phyloP scores from a whole-genome alignment of 164 flowering plant species.

The Stephania yunnanensis region DNA sequence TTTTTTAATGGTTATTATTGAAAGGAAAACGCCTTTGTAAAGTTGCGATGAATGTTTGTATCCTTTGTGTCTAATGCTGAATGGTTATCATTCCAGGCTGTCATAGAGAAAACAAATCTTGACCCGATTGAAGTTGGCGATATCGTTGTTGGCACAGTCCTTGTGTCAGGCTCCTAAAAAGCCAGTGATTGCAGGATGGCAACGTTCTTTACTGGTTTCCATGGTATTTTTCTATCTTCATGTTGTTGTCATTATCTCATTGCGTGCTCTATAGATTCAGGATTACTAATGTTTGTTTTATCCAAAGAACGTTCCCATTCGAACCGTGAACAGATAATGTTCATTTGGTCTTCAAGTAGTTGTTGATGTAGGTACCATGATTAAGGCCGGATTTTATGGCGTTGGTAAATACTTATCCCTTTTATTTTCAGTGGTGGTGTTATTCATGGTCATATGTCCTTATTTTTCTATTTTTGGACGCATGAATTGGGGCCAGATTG shows the following conservation, averaged over 20 bases:
- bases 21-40: not conserved
- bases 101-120: constrained; percentile 80
- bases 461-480: too few relatives aligned
- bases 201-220: constrained; percentile 96
- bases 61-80: not conserved
- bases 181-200: constrained; percentile 99
- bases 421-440: not conserved
- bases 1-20: not conserved
- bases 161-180: constrained; percentile 88
- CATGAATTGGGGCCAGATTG: too few relatives aligned
- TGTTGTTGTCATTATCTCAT: not conserved
- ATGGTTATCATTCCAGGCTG: constrained; percentile 41
- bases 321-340: constrained; percentile 95
- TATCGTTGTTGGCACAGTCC: constrained; percentile 86
- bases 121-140: constrained; percentile 93
- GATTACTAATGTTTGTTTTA: not conserved
- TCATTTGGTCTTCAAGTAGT: constrained; percentile 99
- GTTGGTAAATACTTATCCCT: constrained; percentile 46
- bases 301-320: constrained; percentile 83
- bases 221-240: constrained; percentile 40
- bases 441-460: too few relatives aligned
- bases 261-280: not conserved
- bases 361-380: constrained; percentile 98
- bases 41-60: not conserved
- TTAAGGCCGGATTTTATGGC: constrained; percentile 94